Conservation (phyloP, 768 basidiomycete species). For the Pisolithus albus region DNA sequence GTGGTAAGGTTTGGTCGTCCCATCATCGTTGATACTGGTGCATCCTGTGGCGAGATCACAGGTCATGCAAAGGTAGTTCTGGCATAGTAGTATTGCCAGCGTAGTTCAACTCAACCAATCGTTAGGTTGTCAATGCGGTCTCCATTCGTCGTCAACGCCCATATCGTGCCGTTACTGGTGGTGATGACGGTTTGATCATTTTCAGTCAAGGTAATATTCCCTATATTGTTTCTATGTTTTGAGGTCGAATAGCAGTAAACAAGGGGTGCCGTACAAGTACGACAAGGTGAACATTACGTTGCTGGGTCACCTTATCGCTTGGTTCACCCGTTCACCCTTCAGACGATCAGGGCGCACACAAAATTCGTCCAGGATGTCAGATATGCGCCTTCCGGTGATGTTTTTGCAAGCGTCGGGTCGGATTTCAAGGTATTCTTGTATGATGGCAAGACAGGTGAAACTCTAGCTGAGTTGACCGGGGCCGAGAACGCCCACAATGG, state of each 20-base stretch:
- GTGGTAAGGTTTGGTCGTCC: conserved; percentile 66
- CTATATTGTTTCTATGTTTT: background rate
- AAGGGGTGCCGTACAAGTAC: conserved; percentile 84
- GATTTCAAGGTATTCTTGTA: conserved; percentile 86
- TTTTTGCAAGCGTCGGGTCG: conserved; percentile 84
- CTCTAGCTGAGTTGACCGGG: conserved; percentile 51
- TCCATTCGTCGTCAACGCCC: conserved; percentile 84
- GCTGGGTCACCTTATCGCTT: background rate
- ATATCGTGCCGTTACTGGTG: conserved; percentile 83
- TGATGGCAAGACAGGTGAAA: conserved; percentile 85
- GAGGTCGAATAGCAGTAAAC: background rate
- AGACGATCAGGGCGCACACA: conserved; percentile 83
- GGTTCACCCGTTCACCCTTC: background rate
- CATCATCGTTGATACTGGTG: conserved; percentile 78
- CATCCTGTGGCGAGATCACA: conserved; percentile 80
- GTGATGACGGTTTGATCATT: conserved; percentile 74
- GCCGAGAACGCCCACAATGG: conserved; percentile 62
- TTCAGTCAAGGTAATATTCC: conserved; percentile 64
- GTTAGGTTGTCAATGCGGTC: conserved; percentile 78
- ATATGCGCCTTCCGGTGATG: conserved; percentile 73
- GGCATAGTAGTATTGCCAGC: background rate
- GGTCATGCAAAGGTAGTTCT: conserved; percentile 77
- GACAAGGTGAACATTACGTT: conserved; percentile 48
- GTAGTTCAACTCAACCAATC: background rate
- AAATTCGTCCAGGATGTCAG: conserved; percentile 90